These are phyloP conservation scores for Gracilaria domingensis DNA, from an alignment of 23 red algal species.

Conservation along the genomic window DNA sequence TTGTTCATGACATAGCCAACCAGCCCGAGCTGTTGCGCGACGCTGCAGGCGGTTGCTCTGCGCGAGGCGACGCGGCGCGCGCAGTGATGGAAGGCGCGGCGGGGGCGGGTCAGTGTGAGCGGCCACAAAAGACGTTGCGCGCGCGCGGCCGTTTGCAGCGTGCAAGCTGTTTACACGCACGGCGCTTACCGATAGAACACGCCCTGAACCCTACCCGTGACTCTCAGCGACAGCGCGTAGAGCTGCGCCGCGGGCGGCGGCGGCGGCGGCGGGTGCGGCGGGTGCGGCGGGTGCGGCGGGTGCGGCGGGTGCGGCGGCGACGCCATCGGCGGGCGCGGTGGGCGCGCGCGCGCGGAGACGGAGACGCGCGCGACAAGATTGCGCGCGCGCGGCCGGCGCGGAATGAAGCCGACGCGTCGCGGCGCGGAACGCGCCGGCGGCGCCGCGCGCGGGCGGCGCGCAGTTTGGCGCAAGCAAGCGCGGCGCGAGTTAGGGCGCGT, in stretches of 20 bases:
- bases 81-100: background rate
- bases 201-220: background rate
- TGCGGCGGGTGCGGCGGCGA: background rate
- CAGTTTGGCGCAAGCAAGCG: background rate
- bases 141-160: too few relatives aligned
- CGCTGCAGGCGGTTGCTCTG: constrained; percentile 10
- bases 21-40: background rate
- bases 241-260: background rate
- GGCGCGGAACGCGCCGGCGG: too few relatives aligned
- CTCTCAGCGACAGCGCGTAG: background rate
- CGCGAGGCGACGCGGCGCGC: background rate
- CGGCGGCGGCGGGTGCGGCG: too few relatives aligned
- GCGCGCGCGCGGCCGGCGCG: too few relatives aligned
- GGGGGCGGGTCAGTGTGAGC: background rate
- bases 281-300: background rate
- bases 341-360: too few relatives aligned
- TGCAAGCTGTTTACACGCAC: too few relatives aligned
- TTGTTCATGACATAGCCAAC: constrained; percentile 30
- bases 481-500: background rate
- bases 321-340: too few relatives aligned
- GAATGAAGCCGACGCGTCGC: too few relatives aligned
- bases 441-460: too few relatives aligned
- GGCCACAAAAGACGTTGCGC: too few relatives aligned
- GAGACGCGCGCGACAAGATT: background rate
- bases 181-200: constrained; percentile 31